Conservation (phyloP, 2,329 filamentous ascomycete genomes). For the Colletotrichum lindemuthianum region DNA sequence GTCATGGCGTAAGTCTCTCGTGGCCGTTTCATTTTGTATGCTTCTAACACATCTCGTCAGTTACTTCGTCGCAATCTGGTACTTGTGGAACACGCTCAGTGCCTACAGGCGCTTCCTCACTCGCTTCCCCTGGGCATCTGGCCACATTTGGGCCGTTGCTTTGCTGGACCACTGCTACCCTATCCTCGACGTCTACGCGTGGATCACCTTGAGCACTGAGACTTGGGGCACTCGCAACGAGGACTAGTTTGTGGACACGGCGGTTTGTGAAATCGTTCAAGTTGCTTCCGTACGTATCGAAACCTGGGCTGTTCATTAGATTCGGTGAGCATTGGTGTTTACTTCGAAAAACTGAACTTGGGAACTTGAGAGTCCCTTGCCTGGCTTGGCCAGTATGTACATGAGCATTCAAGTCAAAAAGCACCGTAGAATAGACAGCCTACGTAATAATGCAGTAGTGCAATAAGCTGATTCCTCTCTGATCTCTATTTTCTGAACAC, state of each 20-base stretch:
- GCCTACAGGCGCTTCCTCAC: slow-evolving; percentile 17
- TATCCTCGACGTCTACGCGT: slow-evolving; percentile 29
- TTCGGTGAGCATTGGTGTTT: not conserved
- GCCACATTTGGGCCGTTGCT: slow-evolving; percentile 25
- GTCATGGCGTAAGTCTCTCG: slow-evolving; percentile 11
- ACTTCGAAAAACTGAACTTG: not conserved
- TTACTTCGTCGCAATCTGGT: slow-evolving; percentile 22
- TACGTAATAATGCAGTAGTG: too few species aligned
- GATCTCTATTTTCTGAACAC: too few species aligned
- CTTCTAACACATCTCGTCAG: not conserved
- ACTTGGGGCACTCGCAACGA: slow-evolving; percentile 28
- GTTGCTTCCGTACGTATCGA: not conserved
- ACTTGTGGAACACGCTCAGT: slow-evolving; percentile 15
- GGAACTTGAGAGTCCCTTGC: not conserved
- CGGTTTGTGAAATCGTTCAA: not conserved
- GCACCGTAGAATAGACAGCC: too few species aligned
- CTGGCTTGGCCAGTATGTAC: too few species aligned
- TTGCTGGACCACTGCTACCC: slow-evolving; percentile 30
- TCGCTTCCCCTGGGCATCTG: slow-evolving; percentile 23
- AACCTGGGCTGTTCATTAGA: not conserved
- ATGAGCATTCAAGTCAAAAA: too few species aligned
- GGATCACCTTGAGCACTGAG: slow-evolving; percentile 26
- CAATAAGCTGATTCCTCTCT: too few species aligned
- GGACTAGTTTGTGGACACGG: not conserved
- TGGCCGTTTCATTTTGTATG: not conserved